Base-by-base conservation (phyloP, 495 filamentous ascomycete genomes). In the Neurospora sp. region DNA sequence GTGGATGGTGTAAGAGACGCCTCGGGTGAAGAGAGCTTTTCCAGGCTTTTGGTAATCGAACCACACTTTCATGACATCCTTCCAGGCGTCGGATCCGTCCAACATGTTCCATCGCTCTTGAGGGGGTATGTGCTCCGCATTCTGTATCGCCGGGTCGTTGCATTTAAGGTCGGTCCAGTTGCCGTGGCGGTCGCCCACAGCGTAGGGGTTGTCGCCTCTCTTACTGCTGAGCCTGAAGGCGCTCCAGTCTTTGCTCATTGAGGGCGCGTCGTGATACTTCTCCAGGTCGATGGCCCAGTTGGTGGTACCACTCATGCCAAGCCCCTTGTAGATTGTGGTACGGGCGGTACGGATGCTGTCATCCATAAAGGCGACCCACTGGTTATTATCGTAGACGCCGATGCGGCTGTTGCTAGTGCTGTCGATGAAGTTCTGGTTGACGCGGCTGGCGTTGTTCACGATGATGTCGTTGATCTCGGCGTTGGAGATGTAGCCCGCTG, bases 351-450 rank as follows among this genome's bases (percentile, higher is more conserved):
- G 80, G 69, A 53, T 81, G 3, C 42, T 65, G 35, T 77, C 45
- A 44, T 71, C 76, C 84, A 85, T 85, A 72, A 83, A 86, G 1
- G 77, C 74, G 1, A 84, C 82, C 82, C 82, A 85, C 37, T 84
- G 71, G 4, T 77, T 82, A 20, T 79, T 73, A 65, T 83, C 75
- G 70, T 82, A 85, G n/a, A 84, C 79, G 3, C 84, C 16, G 18
- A 85, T 81, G 71, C 83, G 72, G n/a, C 79, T 82, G 72, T 81
- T 74, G 61, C 71, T 76, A 18, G 22, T 71, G 1, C 70, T 31
- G 53, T 78, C 76, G 53, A 74, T 70, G n/a, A 41, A 74, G 39
- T 70, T 53, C 69, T 69, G 69, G 48, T 22, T 70, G 44, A 71
- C 39, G 5, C 65, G 42, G 27, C 69, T 68, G n/a, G 53, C 27